Conservation (phyloP, 2,329 filamentous ascomycete species). For the Chaetomium olivaceum region DNA sequence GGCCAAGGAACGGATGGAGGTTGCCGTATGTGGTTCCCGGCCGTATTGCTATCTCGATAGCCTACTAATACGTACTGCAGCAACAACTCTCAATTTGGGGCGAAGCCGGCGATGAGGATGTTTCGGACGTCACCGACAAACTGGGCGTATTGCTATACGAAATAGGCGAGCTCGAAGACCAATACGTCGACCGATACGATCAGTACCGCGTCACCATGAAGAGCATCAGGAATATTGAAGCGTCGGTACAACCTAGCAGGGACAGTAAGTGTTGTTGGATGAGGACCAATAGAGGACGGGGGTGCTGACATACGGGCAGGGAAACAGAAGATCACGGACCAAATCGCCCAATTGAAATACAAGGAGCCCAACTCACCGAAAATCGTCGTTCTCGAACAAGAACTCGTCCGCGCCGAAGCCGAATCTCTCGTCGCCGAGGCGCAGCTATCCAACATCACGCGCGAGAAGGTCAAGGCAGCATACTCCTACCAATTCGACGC, state of each 20-base stretch:
- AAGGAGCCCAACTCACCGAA: constrained; percentile 98
- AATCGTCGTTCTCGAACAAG: constrained; percentile 97
- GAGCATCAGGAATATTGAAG: constrained; percentile 98
- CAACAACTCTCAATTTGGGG: constrained; percentile 99
- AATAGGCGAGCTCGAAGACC: constrained; percentile 96
- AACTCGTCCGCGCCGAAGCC: constrained; percentile 95
- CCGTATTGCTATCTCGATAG: background rate
- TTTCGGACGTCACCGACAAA: constrained; percentile 98
- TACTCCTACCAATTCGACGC: constrained; percentile 99
- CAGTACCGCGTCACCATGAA: constrained; percentile 99
- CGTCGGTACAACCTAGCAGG: constrained; percentile 94
- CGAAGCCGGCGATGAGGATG: constrained; percentile 92
- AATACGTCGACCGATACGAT: constrained; percentile 98
- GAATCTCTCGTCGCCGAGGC: constrained; percentile 98
- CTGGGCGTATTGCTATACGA: constrained; percentile 96
- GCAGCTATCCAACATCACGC: constrained; percentile 98
- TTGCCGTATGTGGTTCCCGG: constrained; percentile 69
- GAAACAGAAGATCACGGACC: constrained; percentile 99
- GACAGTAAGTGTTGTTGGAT: constrained; percentile 63
- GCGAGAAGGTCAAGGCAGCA: constrained; percentile 97
- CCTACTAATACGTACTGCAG: constrained; percentile 47
- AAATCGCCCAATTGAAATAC: constrained; percentile 98
- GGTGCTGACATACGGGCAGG: constrained; percentile 50
- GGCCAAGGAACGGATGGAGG: constrained; percentile 95
- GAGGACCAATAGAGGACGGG: accelerated